phyloP scores from a whole-genome alignment of 768 basidiomycete genomes.

The Obba rivulosa region DNA sequence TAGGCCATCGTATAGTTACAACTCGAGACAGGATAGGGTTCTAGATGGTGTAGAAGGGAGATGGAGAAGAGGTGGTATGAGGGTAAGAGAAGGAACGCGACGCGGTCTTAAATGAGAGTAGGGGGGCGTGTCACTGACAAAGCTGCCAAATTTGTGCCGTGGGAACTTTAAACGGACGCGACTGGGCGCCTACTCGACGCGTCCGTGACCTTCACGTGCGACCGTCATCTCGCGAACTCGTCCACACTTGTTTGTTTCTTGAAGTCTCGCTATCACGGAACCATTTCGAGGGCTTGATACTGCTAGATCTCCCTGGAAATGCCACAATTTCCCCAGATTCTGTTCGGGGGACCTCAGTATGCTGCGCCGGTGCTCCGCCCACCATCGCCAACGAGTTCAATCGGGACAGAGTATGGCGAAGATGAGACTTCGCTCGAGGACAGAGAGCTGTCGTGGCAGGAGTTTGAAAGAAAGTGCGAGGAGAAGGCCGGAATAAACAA shows the following conservation, averaged over 20 bases:
- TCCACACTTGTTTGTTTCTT: too few species aligned
- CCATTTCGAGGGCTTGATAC: background rate
- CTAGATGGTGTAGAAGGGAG: slow-evolving; percentile 6
- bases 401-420: slow-evolving; percentile 41
- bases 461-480: slow-evolving; percentile 32
- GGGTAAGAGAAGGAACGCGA: slow-evolving; percentile 18
- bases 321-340: slow-evolving; percentile 11
- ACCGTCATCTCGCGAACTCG: too few species aligned
- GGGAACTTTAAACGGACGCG: slow-evolving; percentile 16
- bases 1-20: slow-evolving; percentile 34
- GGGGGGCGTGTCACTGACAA: slow-evolving; percentile 16
- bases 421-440: slow-evolving; percentile 42
- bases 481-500: slow-evolving; percentile 29
- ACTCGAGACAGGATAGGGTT: slow-evolving; percentile 3
- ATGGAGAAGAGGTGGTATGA: slow-evolving; percentile 22
- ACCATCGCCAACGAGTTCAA: slow-evolving; percentile 41
- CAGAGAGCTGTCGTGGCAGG: slow-evolving; percentile 30
- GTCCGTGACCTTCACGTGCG: background rate
- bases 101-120: slow-evolving; percentile 20
- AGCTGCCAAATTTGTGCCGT: slow-evolving; percentile 5
- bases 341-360: slow-evolving; percentile 21
- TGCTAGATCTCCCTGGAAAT: background rate
- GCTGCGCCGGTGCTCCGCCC: slow-evolving; percentile 41
- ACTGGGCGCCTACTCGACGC: slow-evolving; percentile 2
- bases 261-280: background rate